Base-by-base conservation (phyloP, 148 eudicot species). In the Silene uniflora region DNA sequence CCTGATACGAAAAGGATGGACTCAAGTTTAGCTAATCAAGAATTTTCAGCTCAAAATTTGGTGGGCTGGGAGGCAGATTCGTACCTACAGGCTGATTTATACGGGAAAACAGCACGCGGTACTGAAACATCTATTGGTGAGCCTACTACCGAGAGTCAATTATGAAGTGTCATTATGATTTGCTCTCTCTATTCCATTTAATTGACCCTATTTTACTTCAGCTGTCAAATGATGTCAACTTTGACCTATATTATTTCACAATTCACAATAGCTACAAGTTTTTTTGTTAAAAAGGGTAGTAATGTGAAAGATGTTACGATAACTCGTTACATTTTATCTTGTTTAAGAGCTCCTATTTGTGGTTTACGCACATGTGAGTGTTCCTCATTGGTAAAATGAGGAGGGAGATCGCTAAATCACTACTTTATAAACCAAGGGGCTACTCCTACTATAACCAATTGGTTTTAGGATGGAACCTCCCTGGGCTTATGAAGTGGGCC, bases 1-100 rank as follows among this genome's bases (percentile, higher is more conserved):
- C 88, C 92, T 54, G 89, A 87, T 69, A 88, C 87, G 10, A 88
- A 86, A 73, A 75, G 71, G 82, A 82, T 91, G 69, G 86, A 91
- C 78, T 79, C 75, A 42, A 83, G 86, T 78, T 81, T 78, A 60
- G 79, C 55, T 49, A 86, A 80, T 69, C 79, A 75, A 69, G 85
- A 77, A 80, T 80, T 54, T 64, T 76, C 75, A 8, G 73, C 75
- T 35, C 80, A 74, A 14, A 81, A 82, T 69, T 54, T 65, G 86
- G 87, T 80, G 64, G 79, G 76, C 59, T 87, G 88, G 86, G 89
- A 84, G 75, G 77, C 83, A 62, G 83, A 84, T 35, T 71, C 86
- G 3, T 85, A 81, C 23, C 58, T 80, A 35, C 60, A 72, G 46
- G 76, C 77, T 75, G 85, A 86, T 71, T 70, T 76, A 44, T 84